A percentile compares a stretch with the other conserved stretches of the same genome.
These are phyloP conservation scores for Clavaria fumosa DNA, from an alignment of 768 basidiomycete species.

Conservation along the genomic window DNA sequence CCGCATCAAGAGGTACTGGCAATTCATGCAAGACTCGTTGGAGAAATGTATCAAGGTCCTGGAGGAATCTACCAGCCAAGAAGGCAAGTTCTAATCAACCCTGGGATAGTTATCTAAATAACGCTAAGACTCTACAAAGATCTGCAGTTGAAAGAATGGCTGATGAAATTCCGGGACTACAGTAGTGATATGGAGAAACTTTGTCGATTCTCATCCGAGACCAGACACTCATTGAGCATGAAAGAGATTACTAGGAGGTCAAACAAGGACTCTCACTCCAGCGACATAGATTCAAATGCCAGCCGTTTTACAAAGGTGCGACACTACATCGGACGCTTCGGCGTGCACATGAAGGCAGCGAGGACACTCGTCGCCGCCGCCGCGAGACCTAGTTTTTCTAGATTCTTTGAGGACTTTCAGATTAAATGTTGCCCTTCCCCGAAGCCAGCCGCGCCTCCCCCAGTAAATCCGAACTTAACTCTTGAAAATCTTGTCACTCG, in stretches of 20 bases:
- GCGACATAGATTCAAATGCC: background rate
- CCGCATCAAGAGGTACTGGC: background rate
- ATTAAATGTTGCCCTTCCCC: conserved; percentile 1
- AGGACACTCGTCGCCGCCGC: conserved; percentile 1
- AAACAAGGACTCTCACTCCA: background rate
- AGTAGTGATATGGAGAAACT: conserved; percentile 1
- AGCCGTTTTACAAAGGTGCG: background rate
- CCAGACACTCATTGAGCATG: background rate
- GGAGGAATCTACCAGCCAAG: background rate
- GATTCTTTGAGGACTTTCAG: background rate
- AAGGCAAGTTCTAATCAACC: background rate
- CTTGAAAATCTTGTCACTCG: background rate
- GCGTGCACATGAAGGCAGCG: conserved; percentile 1
- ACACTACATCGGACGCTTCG: conserved; percentile 3
- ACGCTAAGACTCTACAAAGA: background rate
- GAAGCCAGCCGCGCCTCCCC: background rate
- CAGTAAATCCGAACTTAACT: background rate
- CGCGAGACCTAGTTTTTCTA: background rate
- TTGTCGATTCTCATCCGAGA: conserved; percentile 2
- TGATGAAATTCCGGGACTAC: conserved; percentile 1
- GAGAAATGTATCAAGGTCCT: background rate
- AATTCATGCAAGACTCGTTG: conserved; percentile 1
- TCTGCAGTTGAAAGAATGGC: background rate
- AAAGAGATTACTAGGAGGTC: conserved; percentile 1
- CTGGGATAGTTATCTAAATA: background rate